phyloP scores from a whole-genome alignment of 768 basidiomycete species.

The Amanita pallidorosea region DNA sequence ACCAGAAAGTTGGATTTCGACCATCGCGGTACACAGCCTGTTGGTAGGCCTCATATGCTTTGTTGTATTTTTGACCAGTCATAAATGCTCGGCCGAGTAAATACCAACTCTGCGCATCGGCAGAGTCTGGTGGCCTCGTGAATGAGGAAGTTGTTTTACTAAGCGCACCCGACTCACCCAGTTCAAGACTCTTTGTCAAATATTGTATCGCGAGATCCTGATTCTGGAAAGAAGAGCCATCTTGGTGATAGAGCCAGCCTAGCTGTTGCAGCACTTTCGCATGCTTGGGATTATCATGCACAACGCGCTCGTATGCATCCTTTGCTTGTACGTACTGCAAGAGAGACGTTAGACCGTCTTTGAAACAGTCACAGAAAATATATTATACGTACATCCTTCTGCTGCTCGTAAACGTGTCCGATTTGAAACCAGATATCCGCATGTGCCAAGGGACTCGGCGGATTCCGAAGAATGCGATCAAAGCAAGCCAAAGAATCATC shows the following conservation, averaged over 20 bases:
- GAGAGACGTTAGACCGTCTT: slow-evolving; percentile 7
- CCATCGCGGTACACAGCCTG: slow-evolving; percentile 99
- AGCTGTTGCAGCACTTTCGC: slow-evolving; percentile 97
- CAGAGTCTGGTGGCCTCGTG: slow-evolving; percentile 49
- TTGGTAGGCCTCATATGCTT: slow-evolving; percentile 98
- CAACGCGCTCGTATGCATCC: slow-evolving; percentile 93
- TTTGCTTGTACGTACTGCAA: slow-evolving; percentile 80
- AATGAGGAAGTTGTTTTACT: background rate
- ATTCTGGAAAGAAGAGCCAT: slow-evolving; percentile 90
- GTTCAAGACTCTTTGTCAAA: slow-evolving; percentile 90
- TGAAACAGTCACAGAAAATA: background rate
- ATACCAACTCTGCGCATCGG: slow-evolving; percentile 98
- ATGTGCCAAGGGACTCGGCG: slow-evolving; percentile 90
- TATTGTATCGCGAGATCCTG: slow-evolving; percentile 91
- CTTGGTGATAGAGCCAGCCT: slow-evolving; percentile 96
- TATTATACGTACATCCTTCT: slow-evolving; percentile 69
- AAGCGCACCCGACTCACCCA: slow-evolving; percentile 44
- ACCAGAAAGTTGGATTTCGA: slow-evolving; percentile 99
- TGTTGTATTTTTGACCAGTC: slow-evolving; percentile 98
- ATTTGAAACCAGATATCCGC: slow-evolving; percentile 99
- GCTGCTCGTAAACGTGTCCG: slow-evolving; percentile 96
- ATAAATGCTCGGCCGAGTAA: slow-evolving; percentile 96
- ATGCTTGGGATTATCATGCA: slow-evolving; percentile 85
- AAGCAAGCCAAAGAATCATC: slow-evolving; percentile 84
- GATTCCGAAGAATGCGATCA: slow-evolving; percentile 91